phyloP scores from a whole-genome alignment of 495 filamentous ascomycete genomes.

The Cercophora scortea region DNA sequence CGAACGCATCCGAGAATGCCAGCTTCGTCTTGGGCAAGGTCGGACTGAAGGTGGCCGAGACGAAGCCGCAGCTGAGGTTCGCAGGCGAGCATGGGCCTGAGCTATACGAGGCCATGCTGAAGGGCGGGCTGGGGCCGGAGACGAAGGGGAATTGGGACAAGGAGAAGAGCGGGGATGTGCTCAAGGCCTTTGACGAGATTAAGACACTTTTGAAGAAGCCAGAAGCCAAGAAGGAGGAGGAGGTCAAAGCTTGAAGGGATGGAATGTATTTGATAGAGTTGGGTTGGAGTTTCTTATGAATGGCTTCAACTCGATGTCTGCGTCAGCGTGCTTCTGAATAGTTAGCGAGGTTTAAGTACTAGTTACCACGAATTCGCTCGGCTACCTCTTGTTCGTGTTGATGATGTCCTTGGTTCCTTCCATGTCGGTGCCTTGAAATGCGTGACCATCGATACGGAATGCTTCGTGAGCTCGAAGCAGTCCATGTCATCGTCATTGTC shows the following conservation, averaged over 20 bases:
- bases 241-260: neutral
- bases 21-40: conserved; percentile 17
- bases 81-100: conserved; percentile 14
- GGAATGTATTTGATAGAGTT: neutral
- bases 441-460: no score
- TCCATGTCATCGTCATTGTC: no score
- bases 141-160: conserved; percentile 19
- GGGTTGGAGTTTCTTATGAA: no score
- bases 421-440: no score
- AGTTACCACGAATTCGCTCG: no score
- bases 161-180: conserved; percentile 13
- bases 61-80: conserved; percentile 23
- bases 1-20: conserved; percentile 33
- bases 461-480: no score
- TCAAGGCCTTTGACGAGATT: conserved; percentile 25
- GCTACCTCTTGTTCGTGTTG: no score
- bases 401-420: no score
- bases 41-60: conserved; percentile 23
- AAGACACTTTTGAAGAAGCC: conserved; percentile 13
- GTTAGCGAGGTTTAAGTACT: no score
- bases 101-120: conserved; percentile 14
- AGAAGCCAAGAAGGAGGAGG: conserved; percentile 1
- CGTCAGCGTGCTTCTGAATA: no score
- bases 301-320: no score
- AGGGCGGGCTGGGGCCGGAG: conserved; percentile 21